Base-by-base conservation (phyloP, 306 rosid species). In the Vigna trinervia region DNA sequence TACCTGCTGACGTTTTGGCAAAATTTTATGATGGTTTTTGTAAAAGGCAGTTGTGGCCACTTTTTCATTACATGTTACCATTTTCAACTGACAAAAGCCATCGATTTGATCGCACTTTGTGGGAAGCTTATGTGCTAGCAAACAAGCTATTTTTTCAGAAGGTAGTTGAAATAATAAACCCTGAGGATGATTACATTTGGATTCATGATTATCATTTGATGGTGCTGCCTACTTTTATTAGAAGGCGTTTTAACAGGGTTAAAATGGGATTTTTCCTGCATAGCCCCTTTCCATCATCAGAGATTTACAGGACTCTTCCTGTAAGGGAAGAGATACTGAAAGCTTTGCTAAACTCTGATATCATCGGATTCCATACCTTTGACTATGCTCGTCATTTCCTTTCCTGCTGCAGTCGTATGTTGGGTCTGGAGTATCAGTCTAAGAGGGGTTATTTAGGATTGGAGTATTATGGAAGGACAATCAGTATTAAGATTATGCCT, bases 381-480 rank as follows among this genome's bases (percentile, higher is more conserved):
- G 97, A 91, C 80, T 91, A 91, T 77, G 97, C 97, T 62, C 97
- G 97, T 12, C 94, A 89, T 86, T 91, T 91, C 74, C 97, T 92
- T 69, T 88, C 97, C 32, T 92, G 97, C 78, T 92, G 97, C 76
- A 89, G 97, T 65, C 89, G 95, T 13, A 88, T 92, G 95, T 85
- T 92, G 87, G 97, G 97, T 76, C 78, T 89, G 76, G 91, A 88
- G 75, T 92, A 92, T 82, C 93, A 92, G 85, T 89, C 93, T 4
- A 92, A 88, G 83, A 85, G 97, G 80, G 97, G 97, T 9, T 92
- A 92, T 85, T 80, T 92, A 68, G 97, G 93, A 75, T 88, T 92
- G 91, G 97, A 92, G 64, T 92, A 89, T 82, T 87, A 85, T 39
- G 97, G 97, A 73, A 85, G 97, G 88, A 92, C 90, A 56, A 92